Evolutionary conservation across 805 yeast species (phyloP).

Genomic region (Debaryomyces prosopidis): DNA sequence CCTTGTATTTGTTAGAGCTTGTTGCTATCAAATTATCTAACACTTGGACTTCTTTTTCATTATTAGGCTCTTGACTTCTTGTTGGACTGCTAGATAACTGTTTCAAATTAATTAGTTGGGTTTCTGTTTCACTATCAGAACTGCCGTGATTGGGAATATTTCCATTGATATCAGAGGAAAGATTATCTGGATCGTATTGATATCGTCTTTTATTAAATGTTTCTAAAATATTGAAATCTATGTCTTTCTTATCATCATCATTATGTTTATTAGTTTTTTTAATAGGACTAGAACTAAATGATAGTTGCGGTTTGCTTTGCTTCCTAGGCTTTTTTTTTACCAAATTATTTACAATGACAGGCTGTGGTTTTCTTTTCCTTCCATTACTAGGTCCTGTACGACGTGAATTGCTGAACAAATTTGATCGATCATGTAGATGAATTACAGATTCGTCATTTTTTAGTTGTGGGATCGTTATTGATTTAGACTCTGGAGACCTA

Average conservation of each 20-base stretch:
- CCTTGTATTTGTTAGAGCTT: not conserved
- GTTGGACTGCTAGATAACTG: conserved; percentile 8
- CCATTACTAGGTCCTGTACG: not conserved
- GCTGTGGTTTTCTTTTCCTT: not conserved
- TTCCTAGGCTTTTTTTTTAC: not conserved
- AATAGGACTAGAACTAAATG: not conserved
- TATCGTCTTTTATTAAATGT: not conserved
- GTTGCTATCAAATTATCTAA: conserved; percentile 2
- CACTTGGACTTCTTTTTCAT: not conserved
- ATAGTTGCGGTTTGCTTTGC: not conserved
- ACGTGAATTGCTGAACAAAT: not conserved
- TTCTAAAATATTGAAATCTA: not conserved
- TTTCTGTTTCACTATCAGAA: conserved; percentile 5
- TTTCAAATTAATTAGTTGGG: conserved; percentile 3
- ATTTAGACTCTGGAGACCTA: not conserved
- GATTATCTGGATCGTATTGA: not conserved
- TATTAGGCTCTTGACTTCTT: not conserved
- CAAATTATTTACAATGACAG: not conserved
- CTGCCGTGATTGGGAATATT: not conserved
- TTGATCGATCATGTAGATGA: not conserved
- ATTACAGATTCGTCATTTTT: not conserved
- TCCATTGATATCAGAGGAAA: not conserved
- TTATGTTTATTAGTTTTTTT: not conserved
- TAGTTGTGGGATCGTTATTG: not conserved
- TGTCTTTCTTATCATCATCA: not conserved